Percentiles rank a stretch among this genome's conserved stretches.
phyloP scores from a whole-genome alignment of 768 basidiomycete species.

The Amanita rimosa region DNA sequence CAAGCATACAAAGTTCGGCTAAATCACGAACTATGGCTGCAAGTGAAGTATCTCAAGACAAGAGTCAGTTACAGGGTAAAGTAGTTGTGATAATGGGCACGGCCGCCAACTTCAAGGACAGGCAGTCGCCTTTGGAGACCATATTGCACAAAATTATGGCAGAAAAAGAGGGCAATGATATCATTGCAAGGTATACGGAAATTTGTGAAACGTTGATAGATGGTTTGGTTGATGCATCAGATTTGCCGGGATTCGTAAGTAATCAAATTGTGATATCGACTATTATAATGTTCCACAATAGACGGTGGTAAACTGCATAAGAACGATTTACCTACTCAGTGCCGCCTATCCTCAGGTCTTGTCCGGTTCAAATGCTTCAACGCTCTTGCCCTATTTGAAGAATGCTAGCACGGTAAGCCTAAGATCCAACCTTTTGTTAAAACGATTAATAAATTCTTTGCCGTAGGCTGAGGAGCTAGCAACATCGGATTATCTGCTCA shows the following conservation, averaged over 20 bases:
- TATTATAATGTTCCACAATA: slow-evolving; percentile 17
- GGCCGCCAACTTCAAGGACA: slow-evolving; percentile 70
- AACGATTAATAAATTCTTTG: background rate
- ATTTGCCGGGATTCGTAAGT: slow-evolving; percentile 67
- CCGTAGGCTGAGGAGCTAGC: slow-evolving; percentile 72
- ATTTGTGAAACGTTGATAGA: slow-evolving; percentile 84
- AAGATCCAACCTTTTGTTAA: background rate
- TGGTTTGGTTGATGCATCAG: slow-evolving; percentile 78
- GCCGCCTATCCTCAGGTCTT: slow-evolving; percentile 77
- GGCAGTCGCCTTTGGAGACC: slow-evolving; percentile 76
- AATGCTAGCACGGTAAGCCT: slow-evolving; percentile 58
- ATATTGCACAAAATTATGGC: slow-evolving; percentile 74
- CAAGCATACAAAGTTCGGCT: slow-evolving; percentile 17
- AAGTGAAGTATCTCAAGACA: slow-evolving; percentile 30
- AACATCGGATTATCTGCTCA: slow-evolving; percentile 78
- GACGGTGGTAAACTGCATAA: slow-evolving; percentile 77
- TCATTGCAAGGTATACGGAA: slow-evolving; percentile 52
- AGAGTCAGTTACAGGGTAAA: slow-evolving; percentile 45
- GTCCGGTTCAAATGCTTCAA: slow-evolving; percentile 74
- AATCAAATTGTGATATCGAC: background rate
- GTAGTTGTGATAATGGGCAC: slow-evolving; percentile 83
- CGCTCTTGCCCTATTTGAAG: slow-evolving; percentile 84
- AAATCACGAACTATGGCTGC: slow-evolving; percentile 15
- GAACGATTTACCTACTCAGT: slow-evolving; percentile 75
- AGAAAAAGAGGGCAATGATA: slow-evolving; percentile 52